Conservation (phyloP, 345 rosid species). For the Hypericum androsaemum region DNA sequence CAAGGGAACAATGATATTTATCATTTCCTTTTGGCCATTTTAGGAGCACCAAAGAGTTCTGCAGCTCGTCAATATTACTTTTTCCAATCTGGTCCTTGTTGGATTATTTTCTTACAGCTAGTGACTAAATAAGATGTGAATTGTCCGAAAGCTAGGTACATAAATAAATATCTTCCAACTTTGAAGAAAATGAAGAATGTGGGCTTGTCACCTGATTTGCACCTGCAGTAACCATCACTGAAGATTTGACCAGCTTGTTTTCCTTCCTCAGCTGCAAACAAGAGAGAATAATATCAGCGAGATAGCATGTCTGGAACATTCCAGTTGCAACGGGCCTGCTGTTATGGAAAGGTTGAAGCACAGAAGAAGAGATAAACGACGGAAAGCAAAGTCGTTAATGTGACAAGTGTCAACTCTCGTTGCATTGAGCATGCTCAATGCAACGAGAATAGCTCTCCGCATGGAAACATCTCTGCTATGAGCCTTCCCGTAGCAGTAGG, state of each 20-base stretch:
- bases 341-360: neutral
- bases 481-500: too few relatives aligned
- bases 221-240: constrained; percentile 93
- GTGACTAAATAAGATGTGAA: neutral
- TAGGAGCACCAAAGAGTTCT: too few relatives aligned
- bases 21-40: neutral
- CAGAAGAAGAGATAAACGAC: neutral
- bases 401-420: neutral
- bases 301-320: neutral
- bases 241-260: constrained; percentile 63
- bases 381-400: neutral
- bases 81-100: too few relatives aligned
- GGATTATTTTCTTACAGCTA: neutral
- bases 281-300: constrained; percentile 4
- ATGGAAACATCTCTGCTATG: too few relatives aligned
- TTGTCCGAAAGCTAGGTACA: neutral
- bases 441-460: too few relatives aligned
- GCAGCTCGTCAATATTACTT: too few relatives aligned
- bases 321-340: neutral
- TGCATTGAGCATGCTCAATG: too few relatives aligned
- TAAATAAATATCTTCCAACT: neutral
- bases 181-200: constrained; percentile 5
- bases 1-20: neutral
- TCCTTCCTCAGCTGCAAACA: constrained; percentile 51
- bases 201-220: constrained; percentile 73